Base-by-base conservation (phyloP, 805 yeast species). In the Zygoascus ofunaensis region DNA sequence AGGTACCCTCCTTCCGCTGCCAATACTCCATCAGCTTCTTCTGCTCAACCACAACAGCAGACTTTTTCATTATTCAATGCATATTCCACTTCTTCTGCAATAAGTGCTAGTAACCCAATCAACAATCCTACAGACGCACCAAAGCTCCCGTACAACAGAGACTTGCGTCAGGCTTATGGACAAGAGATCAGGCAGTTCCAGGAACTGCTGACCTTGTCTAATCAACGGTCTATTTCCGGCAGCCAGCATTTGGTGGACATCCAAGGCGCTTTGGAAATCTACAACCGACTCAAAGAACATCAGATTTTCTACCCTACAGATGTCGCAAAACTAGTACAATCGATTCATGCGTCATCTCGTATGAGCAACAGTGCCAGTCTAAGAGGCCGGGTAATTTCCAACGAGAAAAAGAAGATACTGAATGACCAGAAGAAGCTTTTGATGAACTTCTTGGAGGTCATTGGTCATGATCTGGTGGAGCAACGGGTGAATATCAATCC, bases 261-360 rank as follows among this genome's bases (percentile, higher is more conserved):
- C 22, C 42, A 43, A 10, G 40, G 36, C 2, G 55, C 54, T 21
- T 46, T 53, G 54, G 41, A 45, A 3, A 39, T 52, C 5, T 53
- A 52, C 41, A 36, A 45, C 17, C 32, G 45, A 39, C 48, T 53
- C 21, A 37, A 46, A 21, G 48, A 44, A 17, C 39, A 39, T 8
- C 34, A 37, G 4, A 49, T 48, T 19, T 39, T 52, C 17, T 17
- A 38, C 7, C 41, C 49, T 14, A 30, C 43, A 20, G 55, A 47
- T 22, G 42, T 51, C 23, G 50, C 47, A 22, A 10, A 36, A 18
- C 32, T 53, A 28, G 43, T 54, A 30, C 56, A 54, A 43, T 48
- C 50, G 2, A 37, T 54, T 12, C 56, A 54, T 41, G 43, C 54
- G 19, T 47, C 52, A 3, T 48, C 50, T 14, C 21, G 57, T 23